Percentiles rank a stretch among this genome's conserved stretches.
Conservation (phyloP, 139 green algal species). For the Pedinophyceae sp. region DNA sequence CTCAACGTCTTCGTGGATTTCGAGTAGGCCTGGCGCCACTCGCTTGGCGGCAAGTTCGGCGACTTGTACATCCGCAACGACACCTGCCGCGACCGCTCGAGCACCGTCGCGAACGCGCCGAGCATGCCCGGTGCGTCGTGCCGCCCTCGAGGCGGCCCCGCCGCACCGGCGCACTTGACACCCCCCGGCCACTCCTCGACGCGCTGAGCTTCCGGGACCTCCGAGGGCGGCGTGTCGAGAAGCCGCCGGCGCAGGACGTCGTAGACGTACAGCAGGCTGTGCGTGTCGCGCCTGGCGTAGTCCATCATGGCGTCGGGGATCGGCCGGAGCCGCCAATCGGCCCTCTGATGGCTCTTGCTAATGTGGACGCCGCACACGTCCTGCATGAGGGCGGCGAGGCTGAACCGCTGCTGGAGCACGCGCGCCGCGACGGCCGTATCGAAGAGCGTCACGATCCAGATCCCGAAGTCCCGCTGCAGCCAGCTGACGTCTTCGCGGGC, state of each 20-base stretch:
- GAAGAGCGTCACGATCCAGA: slow-evolving; percentile 9
- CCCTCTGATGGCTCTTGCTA: slow-evolving; percentile 6
- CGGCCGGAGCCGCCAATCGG: slow-evolving; percentile 6
- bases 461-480: slow-evolving; percentile 9
- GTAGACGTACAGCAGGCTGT: slow-evolving; percentile 10
- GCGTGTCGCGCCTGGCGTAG: slow-evolving; percentile 7
- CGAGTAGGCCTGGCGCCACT: too few species aligned
- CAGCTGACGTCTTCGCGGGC: slow-evolving; percentile 6
- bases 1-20: too few species aligned
- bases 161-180: too few species aligned
- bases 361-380: slow-evolving; percentile 3
- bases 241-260: slow-evolving; percentile 1
- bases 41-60: too few species aligned
- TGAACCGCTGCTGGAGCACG: not conserved
- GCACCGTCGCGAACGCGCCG: too few species aligned
- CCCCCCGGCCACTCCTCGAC: too few species aligned
- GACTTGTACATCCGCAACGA: too few species aligned
- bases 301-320: not conserved
- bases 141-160: too few species aligned
- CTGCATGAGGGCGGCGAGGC: slow-evolving; percentile 6
- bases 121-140: too few species aligned
- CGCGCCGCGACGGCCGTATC: not conserved
- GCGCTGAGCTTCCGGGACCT: too few species aligned
- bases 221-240: too few species aligned
- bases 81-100: too few species aligned